phyloP scores from a whole-genome alignment of 768 basidiomycete genomes.

The Krasilnikovozyma curviuscula region DNA sequence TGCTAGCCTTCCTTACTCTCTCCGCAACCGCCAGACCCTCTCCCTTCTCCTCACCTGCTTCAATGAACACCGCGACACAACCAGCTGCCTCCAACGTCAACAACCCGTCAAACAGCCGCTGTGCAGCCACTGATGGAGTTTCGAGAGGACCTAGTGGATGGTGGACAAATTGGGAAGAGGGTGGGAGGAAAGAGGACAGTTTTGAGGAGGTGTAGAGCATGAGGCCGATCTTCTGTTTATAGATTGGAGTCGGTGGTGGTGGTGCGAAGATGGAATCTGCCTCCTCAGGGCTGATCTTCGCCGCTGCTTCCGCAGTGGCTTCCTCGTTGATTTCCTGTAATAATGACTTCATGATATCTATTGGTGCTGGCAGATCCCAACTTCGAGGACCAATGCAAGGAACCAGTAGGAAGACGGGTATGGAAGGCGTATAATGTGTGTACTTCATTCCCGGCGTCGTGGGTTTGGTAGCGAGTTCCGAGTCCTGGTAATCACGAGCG shows the following conservation, averaged over 20 bases:
- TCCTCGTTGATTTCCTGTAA: background rate
- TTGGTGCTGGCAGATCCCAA: background rate
- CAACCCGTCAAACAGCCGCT: slow-evolving; percentile 68
- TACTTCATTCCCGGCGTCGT: slow-evolving; percentile 99
- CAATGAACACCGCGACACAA: slow-evolving; percentile 60
- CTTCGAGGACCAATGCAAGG: slow-evolving; percentile 15
- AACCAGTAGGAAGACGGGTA: slow-evolving; percentile 56
- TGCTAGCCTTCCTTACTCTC: slow-evolving; percentile 61
- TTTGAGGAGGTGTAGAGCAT: slow-evolving; percentile 20
- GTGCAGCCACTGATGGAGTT: slow-evolving; percentile 46
- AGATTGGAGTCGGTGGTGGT: background rate
- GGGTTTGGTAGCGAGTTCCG: slow-evolving; percentile 51
- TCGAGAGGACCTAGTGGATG: slow-evolving; percentile 19
- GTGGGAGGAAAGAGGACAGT: slow-evolving; percentile 1
- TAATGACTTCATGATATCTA: background rate
- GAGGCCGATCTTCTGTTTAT: slow-evolving; percentile 40
- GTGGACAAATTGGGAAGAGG: slow-evolving; percentile 5
- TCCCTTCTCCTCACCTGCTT: slow-evolving; percentile 64
- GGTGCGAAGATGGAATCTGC: background rate
- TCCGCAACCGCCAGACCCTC: slow-evolving; percentile 93
- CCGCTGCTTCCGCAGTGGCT: background rate
- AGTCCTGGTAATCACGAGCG: slow-evolving; percentile 53
- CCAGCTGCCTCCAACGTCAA: slow-evolving; percentile 48
- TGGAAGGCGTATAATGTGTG: slow-evolving; percentile 79
- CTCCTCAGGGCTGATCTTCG: background rate